Conservation (phyloP, 345 rosid species). For the Citrus reticulata region DNA sequence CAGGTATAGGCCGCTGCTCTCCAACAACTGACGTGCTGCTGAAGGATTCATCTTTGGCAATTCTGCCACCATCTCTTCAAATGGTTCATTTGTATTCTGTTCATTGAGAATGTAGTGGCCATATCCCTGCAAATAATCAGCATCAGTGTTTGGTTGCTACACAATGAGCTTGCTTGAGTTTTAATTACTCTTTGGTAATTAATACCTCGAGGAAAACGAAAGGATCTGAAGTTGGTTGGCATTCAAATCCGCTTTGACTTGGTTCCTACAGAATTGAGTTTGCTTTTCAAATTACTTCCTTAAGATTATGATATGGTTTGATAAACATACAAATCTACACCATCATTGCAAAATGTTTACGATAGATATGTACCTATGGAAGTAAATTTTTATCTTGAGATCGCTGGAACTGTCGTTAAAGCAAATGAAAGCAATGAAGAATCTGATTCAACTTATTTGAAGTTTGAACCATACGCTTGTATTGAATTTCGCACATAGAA, state of each 20-base stretch:
- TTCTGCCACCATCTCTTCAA: conserved; percentile 49
- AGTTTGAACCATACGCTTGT: not conserved
- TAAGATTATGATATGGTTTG: not conserved
- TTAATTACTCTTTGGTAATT: not conserved
- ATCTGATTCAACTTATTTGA: not conserved
- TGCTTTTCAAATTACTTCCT: conserved; percentile 4
- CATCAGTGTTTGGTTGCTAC: not conserved
- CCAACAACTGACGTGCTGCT: conserved; percentile 44
- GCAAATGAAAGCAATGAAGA: not conserved
- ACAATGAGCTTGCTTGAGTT: not conserved
- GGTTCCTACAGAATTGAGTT: conserved; percentile 41
- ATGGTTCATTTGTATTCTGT: conserved; percentile 35
- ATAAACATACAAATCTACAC: not conserved
- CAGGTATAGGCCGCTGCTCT: conserved; percentile 49
- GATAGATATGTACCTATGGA: too few relatives aligned
- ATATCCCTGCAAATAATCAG: conserved; percentile 40
- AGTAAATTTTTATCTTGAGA: not conserved
- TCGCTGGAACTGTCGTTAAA: not conserved
- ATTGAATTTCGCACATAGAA: not conserved
- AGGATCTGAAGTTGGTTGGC: conserved; percentile 35
- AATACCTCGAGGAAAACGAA: conserved; percentile 45
- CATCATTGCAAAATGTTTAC: not conserved
- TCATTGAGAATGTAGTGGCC: conserved; percentile 45
- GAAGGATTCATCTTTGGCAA: conserved; percentile 39
- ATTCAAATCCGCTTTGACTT: conserved; percentile 49